A percentile compares a stretch with the other conserved stretches of the same genome.
These are phyloP conservation scores for Chalciporus piperatus DNA, from an alignment of 768 basidiomycete genomes.

Conservation along the genomic window DNA sequence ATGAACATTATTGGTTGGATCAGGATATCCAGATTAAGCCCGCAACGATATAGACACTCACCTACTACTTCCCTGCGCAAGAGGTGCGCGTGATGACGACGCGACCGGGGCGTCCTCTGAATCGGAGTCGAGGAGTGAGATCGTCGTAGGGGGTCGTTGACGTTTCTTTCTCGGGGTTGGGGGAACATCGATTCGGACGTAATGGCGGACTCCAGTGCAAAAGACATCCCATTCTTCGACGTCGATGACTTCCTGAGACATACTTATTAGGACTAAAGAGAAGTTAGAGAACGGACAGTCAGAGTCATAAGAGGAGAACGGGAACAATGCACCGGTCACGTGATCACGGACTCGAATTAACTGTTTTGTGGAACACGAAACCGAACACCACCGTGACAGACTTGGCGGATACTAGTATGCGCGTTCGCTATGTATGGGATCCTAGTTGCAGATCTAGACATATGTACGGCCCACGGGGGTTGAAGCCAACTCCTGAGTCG, in stretches of 20 bases:
- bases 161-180: slow-evolving; percentile 17
- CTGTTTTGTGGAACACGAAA: too few species aligned
- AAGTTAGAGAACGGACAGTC: too few species aligned
- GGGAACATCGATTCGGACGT: slow-evolving; percentile 14
- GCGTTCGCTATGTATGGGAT: too few species aligned
- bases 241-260: slow-evolving; percentile 22
- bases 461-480: too few species aligned
- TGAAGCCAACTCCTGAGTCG: too few species aligned
- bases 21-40: neutral
- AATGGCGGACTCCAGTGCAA: slow-evolving; percentile 17
- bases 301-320: neutral
- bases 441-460: too few species aligned
- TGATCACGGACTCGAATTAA: neutral
- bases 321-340: neutral
- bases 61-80: neutral
- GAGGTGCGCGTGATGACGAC: slow-evolving; percentile 6
- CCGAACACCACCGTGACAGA: too few species aligned
- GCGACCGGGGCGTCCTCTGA: slow-evolving; percentile 3
- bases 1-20: neutral
- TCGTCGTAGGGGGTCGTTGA: slow-evolving; percentile 1
- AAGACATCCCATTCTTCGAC: slow-evolving; percentile 24
- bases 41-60: slow-evolving; percentile 1
- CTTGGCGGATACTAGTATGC: too few species aligned
- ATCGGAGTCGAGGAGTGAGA: slow-evolving; percentile 18
- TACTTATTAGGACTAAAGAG: neutral